Base-by-base conservation (phyloP, 1,139 yeast species). In the Pichia sp. region DNA sequence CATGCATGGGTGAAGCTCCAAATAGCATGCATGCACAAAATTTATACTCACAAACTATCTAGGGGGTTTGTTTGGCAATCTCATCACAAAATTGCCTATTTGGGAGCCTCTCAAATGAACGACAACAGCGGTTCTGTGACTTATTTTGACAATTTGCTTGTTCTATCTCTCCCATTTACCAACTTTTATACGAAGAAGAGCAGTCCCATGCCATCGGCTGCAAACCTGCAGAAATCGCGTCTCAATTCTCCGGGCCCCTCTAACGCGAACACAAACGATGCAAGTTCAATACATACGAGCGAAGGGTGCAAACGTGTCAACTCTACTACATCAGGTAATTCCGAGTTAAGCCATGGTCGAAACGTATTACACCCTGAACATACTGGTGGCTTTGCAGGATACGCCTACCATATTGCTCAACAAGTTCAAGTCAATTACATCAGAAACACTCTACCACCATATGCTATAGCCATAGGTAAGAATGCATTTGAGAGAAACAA, bases 361-460 rank as follows among this genome's bases (percentile, higher is more conserved):
- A 15, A 13, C 19, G 9, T 6, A 5, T n/a, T 9, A 22, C 23
- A 24, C 13, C 9, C 19, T 6, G 41, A 35, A n/a, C 39, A 36
- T 14, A 25, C 35, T 7, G 41, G 37, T 17, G 40, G 40, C 2
- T 82, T 81, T 52, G 79, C 72, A 41, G 85, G 75, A 25, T 82
- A 82, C 50, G 79, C 83, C n/a, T 77, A 77, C 47, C 81, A 81
- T 53, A 77, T 80, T 21, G 84, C 87, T 0, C 88, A 88, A 2
- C 74, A 75, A 25, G 63, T 77, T 7, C 77, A 74, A 40, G 70
- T 77, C 47, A 75, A 83, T 16, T 74, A 82, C 3, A 75, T 77
- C 28, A 64, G 77, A 35, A 74, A 86, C 1, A 78, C 78, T 0
- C 77, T 80, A 45, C 86, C 88, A 1, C 76, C 85, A 1, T 75